These are phyloP conservation scores for Eucalyptus leucophloia DNA, from an alignment of 345 rosid genomes.

Conservation along the genomic window DNA sequence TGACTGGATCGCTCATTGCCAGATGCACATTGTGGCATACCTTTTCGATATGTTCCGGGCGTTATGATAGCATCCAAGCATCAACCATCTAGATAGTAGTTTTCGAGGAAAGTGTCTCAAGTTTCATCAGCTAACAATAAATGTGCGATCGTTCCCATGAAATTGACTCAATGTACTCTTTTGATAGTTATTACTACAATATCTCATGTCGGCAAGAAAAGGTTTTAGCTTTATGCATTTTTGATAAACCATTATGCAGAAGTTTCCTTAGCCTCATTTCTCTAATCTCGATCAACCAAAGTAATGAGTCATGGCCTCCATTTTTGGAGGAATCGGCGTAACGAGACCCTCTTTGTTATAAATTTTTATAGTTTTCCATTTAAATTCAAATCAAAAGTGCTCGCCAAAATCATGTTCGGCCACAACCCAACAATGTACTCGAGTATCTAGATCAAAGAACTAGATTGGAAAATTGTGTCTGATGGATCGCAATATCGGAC, in stretches of 20 bases:
- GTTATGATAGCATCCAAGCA: background rate
- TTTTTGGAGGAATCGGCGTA: background rate
- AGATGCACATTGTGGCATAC: too few relatives aligned
- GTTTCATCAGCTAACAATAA: background rate
- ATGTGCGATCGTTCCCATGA: background rate
- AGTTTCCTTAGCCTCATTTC: background rate
- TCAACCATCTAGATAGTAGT: background rate
- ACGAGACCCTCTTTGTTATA: background rate
- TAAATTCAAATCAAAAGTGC: background rate
- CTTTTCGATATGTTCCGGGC: too few relatives aligned
- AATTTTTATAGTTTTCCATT: background rate
- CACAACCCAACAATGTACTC: background rate
- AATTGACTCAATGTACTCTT: background rate
- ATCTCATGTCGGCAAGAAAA: background rate
- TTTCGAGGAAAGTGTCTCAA: background rate
- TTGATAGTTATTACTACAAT: background rate
- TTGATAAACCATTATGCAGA: background rate
- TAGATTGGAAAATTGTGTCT: background rate
- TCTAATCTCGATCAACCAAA: background rate
- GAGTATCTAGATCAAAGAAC: background rate
- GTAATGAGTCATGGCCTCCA: background rate
- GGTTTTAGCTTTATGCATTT: background rate
- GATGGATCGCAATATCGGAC: too few relatives aligned
- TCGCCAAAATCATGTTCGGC: background rate
- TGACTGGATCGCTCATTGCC: too few relatives aligned